Base-by-base conservation (phyloP, 2,329 filamentous ascomycete species). In the Chlorencoelia australis region DNA sequence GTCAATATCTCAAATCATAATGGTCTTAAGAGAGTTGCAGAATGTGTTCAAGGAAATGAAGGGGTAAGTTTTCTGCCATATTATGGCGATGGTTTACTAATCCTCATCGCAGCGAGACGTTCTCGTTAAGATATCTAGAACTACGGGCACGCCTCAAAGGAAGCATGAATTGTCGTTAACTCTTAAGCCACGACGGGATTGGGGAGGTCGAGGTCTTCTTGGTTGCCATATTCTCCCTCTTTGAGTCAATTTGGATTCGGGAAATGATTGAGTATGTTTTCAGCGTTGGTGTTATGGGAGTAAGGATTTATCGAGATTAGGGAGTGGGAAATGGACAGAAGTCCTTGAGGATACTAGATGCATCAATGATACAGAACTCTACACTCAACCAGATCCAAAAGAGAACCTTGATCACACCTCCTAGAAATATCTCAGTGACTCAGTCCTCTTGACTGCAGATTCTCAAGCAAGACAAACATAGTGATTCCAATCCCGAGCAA, bases 191-290 rank as follows among this genome's bases (percentile, higher is more conserved):
- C 72, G 75, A 50, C 73, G 75, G 29, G 70, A 88, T 55, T 98
- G 91, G 89, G 89, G 89, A 48, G 91, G 91, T 19, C 71, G 86
- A 59, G 91, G 89, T 9, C 65, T 93, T 58, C 64, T 98, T 51
- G 89, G 89, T 37, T 98, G 89, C 59, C 88, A 95, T 63, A 73
- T 96, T 45, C 63, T 94, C 47, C 86, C 85, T 17, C 49, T 93
- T 39, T 94, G 65, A 71, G 25, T 11, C 19, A n/a, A 24, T 11
- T 22, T 31, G 8, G 6, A 11, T 26, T 30, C 11, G 29, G 28
- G 7, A 8, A 18, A 30, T 34, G n/a, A n/a, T 35, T n/a, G 15
- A n/a, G 11, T 4, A 15, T 36, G 32, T 8, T 24, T 18, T 18
- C 17, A n/a, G 16, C 15, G 10, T 14, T 25, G 11, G n/a, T 24